Conservation (phyloP, 129 eudicot species). For the Flaveria sonorensis region DNA sequence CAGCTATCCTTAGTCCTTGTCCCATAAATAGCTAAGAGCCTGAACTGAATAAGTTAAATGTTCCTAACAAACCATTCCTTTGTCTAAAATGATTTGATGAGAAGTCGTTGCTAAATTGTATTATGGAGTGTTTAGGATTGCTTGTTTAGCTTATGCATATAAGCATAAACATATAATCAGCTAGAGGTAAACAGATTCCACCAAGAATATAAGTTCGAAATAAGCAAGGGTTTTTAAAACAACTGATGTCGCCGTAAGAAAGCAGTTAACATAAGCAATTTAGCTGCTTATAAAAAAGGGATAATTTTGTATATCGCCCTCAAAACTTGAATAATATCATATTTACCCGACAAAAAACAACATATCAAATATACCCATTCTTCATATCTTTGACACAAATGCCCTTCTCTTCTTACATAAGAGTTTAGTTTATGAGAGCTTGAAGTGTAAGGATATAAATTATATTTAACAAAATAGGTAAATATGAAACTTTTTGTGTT, state of each 20-base stretch:
- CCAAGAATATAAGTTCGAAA: background rate
- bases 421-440: background rate
- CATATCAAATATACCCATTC: background rate
- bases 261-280: background rate
- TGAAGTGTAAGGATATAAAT: background rate
- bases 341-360: background rate
- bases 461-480: background rate
- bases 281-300: background rate
- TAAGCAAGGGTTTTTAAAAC: background rate
- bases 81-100: background rate
- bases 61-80: background rate
- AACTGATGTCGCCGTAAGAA: background rate
- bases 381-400: background rate
- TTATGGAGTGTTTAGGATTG: background rate
- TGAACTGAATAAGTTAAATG: background rate
- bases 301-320: background rate
- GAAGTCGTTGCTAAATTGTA: background rate
- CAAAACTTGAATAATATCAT: background rate
- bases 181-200: background rate
- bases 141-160: background rate
- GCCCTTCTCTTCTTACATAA: background rate
- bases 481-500: background rate
- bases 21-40: background rate
- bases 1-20: slow-evolving; percentile 9
- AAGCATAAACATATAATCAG: background rate